Base-by-base conservation (phyloP, 805 yeast genomes). In the Wickerhamiella hasegawae region DNA sequence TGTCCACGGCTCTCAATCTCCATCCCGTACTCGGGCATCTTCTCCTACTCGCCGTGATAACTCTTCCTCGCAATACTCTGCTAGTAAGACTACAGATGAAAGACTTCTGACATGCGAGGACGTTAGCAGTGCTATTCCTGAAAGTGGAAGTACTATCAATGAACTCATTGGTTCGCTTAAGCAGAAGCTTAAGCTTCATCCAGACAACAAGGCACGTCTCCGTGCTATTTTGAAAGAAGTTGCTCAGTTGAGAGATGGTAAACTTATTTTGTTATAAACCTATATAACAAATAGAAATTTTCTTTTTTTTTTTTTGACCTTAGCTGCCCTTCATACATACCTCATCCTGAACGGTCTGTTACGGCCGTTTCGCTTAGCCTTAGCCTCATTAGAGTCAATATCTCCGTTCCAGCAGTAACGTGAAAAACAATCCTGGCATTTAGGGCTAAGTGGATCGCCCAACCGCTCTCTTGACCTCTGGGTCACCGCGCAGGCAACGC, bases 401-500 rank as follows among this genome's bases (percentile, higher is more conserved):
- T 54, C 40, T 24, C 82, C 81, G 41, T 68, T 63, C 85, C 85
- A 83, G 57, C 95, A 83, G 55, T 81, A 81, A 5, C 60, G 62
- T 24, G 61, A 56, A 53, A 83, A 80, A 53, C 95, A 83, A 36
- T 59, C 41, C 45, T 69, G 58, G 60, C 95, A 83, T 49, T 78
- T 82, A 2, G 65, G 73, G n/a, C 71, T 58, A n/a, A 39, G 51
- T 12, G 62, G 55, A 46, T 76, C 72, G 20, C 73, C 73, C 24
- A 63, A 56, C 51, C 84, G 66, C 57, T 81, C 90, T 50, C 76
- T 74, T 28, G 76, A 70, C 53, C 94, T 71, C 59, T 81, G 76
- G 39, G 81, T 64, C 31, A 82, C 68, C 8, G 92, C 94, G 63
- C 94, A 82, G 2, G 79, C 80, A 33, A 82, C 66, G 61, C 94